A percentile compares a stretch with the other conserved stretches of the same genome.
Conservation (phyloP, 139 green algal species). For the Auxenochlorella pyrenoidosa region DNA sequence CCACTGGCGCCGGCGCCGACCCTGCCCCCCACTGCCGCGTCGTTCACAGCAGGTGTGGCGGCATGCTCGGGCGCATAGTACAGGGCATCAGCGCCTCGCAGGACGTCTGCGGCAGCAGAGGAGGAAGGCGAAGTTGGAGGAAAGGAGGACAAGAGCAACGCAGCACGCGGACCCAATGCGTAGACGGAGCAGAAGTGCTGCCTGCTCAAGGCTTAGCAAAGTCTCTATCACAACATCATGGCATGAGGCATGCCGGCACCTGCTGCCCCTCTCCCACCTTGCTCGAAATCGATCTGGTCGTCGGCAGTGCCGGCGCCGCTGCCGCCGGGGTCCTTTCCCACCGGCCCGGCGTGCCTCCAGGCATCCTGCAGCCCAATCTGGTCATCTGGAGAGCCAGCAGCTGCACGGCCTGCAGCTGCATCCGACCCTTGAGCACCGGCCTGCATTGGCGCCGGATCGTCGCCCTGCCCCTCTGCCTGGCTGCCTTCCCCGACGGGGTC, state of each 20-base stretch:
- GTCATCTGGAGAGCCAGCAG: not conserved
- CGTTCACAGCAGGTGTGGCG: not conserved
- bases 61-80: slow-evolving; percentile 18
- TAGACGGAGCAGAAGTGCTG: no score
- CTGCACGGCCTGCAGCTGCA: not conserved
- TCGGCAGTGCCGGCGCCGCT: not conserved
- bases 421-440: not conserved
- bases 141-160: not conserved
- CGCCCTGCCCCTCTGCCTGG: not conserved
- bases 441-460: not conserved
- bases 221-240: no score
- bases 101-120: not conserved
- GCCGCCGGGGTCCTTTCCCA: not conserved
- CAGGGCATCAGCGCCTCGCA: slow-evolving; percentile 11
- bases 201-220: no score
- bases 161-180: no score
- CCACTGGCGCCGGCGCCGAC: not conserved
- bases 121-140: not conserved
- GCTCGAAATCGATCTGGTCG: not conserved
- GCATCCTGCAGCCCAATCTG: not conserved
- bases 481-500: not conserved
- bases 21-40: not conserved
- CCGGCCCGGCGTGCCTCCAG: not conserved
- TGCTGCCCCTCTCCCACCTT: slow-evolving; percentile 13
- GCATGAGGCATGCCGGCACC: no score